Percentiles rank a stretch among this genome's conserved stretches.
phyloP scores from a whole-genome alignment of 2,329 filamentous ascomycete species.

The Trichoderma oligosporum region DNA sequence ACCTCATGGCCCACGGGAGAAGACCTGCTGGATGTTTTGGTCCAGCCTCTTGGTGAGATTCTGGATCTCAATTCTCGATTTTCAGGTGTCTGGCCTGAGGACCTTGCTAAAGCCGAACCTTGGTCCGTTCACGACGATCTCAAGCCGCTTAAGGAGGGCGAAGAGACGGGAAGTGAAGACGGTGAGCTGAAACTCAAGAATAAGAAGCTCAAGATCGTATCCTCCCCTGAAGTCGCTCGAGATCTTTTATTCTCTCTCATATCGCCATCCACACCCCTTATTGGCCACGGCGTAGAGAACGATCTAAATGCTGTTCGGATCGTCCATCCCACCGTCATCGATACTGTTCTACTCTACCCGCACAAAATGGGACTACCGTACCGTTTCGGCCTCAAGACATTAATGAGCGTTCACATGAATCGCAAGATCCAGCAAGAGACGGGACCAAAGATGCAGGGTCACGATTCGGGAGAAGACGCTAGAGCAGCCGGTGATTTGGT shows the following conservation, averaged over 20 bases:
- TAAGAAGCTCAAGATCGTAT: conserved; percentile 63
- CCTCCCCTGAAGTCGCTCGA: conserved; percentile 70
- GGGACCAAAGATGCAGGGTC: conserved; percentile 54
- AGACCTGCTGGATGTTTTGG: conserved; percentile 76
- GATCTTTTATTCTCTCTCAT: conserved; percentile 73
- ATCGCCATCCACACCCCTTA: conserved; percentile 72
- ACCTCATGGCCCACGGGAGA: conserved; percentile 79
- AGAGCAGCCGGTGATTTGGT: conserved; percentile 85
- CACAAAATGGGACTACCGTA: conserved; percentile 73
- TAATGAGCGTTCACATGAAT: conserved; percentile 67
- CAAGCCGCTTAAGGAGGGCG: conserved; percentile 27
- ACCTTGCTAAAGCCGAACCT: conserved; percentile 65
- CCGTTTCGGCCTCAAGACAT: conserved; percentile 70
- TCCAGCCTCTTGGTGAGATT: conserved; percentile 76
- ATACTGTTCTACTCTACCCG: conserved; percentile 81
- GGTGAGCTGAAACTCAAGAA: conserved; percentile 31
- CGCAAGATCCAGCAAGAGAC: conserved; percentile 73
- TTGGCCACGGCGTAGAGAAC: conserved; percentile 94
- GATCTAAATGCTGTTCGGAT: conserved; percentile 83
- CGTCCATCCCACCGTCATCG: conserved; percentile 78
- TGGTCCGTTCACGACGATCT: conserved; percentile 39
- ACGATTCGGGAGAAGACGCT: conserved; percentile 92
- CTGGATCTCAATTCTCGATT: conserved; percentile 90
- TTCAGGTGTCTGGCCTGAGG: conserved; percentile 78
- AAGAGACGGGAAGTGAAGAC: conserved; percentile 28